Conservation (phyloP, 768 basidiomycete genomes). For the Paxillus ammoniavirescens region DNA sequence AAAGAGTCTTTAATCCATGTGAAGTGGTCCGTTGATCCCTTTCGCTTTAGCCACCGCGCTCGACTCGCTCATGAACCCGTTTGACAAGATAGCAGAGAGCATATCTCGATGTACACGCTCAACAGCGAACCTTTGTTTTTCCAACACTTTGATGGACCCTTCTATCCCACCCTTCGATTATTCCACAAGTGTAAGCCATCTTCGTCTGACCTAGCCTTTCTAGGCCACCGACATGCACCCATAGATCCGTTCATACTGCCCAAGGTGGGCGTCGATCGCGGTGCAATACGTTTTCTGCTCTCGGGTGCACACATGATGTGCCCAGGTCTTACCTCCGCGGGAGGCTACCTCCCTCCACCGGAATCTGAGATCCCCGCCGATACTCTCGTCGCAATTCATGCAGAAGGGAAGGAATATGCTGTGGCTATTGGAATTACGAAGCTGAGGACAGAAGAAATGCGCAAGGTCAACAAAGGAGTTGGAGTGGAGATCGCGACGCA, state of each 20-base stretch:
- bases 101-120: constrained; percentile 90
- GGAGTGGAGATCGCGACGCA: constrained; percentile 86
- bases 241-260: constrained; percentile 91
- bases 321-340: constrained; percentile 91
- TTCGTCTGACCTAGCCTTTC: background rate
- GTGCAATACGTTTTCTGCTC: constrained; percentile 96
- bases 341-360: constrained; percentile 81
- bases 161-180: constrained; percentile 84
- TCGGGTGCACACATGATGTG: constrained; percentile 97
- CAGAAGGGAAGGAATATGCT: constrained; percentile 95
- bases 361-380: constrained; percentile 65
- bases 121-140: constrained; percentile 88
- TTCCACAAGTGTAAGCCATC: constrained; percentile 82
- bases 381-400: constrained; percentile 84
- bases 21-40: constrained; percentile 63
- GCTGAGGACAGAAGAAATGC: constrained; percentile 86
- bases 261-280: constrained; percentile 87
- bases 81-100: constrained; percentile 74
- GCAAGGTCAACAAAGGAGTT: constrained; percentile 83
- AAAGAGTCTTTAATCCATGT: constrained; percentile 91
- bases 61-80: constrained; percentile 15
- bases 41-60: background rate
- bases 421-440: constrained; percentile 84
- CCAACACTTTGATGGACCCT: constrained; percentile 94
- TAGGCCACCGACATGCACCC: background rate